Base-by-base conservation (phyloP, 2,329 filamentous ascomycete species). In the Stagonosporopsis rhizophila region DNA sequence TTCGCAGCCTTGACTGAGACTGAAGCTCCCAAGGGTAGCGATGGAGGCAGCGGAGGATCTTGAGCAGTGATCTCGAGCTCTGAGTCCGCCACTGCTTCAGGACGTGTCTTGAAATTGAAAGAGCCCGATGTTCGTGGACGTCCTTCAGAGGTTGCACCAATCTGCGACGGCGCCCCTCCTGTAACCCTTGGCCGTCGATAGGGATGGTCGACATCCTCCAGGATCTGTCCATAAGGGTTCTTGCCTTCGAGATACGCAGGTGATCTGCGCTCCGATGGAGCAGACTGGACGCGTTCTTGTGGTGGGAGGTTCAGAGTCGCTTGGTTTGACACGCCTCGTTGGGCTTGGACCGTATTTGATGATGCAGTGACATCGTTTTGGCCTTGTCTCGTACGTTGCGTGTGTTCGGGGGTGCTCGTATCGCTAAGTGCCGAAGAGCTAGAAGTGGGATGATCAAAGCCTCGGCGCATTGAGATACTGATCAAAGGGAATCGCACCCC, bases 151-250 rank as follows among this genome's bases (percentile, higher is more conserved):
- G 46, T 61, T 27, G 66, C 65, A 44, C 62, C 59, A n/a, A 61
- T 25, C 44, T 68, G 66, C 11, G 66, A 66, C 22, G 70, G 64
- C 5, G 65, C 56, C 14, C 55, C 35, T 28, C 47, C 23, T 37
- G 47, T 27, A 5, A 39, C 37, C 30, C 48, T 56, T 11, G 47
- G 32, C 39, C 62, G 61, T 40, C 61, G 64, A 50, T 65, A 68
- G 8, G 65, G 60, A 47, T 66, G 64, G 8, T 68, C 60, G 44
- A 60, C 49, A 27, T 50, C 59, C 19, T 71, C 64, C 37, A 74
- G 44, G 20, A 75, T 64, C 32, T 63, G 62, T 34, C 69, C 72
- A 56, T 74, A 73, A 7, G 71, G 68, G 27, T 73, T 74, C 54
- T 69, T 75, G 17, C 67, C 67, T 41, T 62, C 62, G 14, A 73